Base-by-base conservation (phyloP, 2,329 filamentous ascomycete species). In the Ceratocystis papillata region DNA sequence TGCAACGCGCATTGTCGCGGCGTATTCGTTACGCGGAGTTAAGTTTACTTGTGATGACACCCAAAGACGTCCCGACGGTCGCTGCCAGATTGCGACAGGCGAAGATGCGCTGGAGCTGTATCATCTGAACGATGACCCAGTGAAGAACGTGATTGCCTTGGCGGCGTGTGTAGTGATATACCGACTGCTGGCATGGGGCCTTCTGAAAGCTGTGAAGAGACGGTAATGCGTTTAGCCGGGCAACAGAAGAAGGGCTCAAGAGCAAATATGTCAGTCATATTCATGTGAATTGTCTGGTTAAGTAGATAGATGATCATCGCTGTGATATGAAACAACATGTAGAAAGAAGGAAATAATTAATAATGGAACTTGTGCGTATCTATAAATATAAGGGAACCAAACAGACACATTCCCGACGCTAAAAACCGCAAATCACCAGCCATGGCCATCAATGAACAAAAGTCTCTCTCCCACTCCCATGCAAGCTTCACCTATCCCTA, bases 81-180 rank as follows among this genome's bases (percentile, higher is more conserved):
- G 72, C 12, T 92, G 88, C 72, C 82, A 83, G 0, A 83, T 90
- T 53, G 77, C 80, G 60, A 87, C 80, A 0, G 88, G 88, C 0
- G 77, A 85, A 70, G 78, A 91, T 70, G 87, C 87, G 0, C 73
- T 92, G 62, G 73, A 82, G 57, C 71, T 90, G 65, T 92, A 90
- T 73, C 81, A 82, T 63, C 76, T 90, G 65, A 79, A 89, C 64
- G 82, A 79, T 10, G 78, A 87, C 70, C 81, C 84, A 0, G 77
- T 80, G 12, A 76, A 82, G 65, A 87, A 88, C 69, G 72, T 90
- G 1, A 79, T 84, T 69, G 83, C 81, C 2, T 72, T 91, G 70
- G 87, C 83, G 0, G 80, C 83, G 1, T 85, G 83, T 66, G 79
- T 86, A 1, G 78, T 90, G 1, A 77, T 81, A 5, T 91, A 91